A percentile compares a stretch with the other conserved stretches of the same genome.
These are phyloP conservation scores for Fagus sylvatica DNA, from an alignment of 306 rosid genomes.

Conservation along the genomic window DNA sequence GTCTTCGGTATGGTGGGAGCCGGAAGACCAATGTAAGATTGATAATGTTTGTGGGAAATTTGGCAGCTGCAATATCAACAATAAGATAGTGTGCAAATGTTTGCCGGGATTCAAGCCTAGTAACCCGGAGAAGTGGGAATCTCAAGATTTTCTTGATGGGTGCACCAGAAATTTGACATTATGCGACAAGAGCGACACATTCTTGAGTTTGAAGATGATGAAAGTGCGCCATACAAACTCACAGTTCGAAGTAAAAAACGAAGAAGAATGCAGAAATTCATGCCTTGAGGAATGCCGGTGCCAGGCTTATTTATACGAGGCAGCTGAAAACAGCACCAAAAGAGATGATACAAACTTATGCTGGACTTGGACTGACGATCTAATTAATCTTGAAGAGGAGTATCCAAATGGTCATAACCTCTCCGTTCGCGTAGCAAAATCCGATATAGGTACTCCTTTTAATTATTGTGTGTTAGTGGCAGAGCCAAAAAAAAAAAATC, in stretches of 20 bases:
- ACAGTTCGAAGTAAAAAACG: rapidly evolving
- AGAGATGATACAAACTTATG: not conserved
- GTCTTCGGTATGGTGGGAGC: not conserved
- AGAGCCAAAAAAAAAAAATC: no score
- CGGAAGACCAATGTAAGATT: constrained; percentile 16
- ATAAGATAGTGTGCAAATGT: constrained; percentile 24
- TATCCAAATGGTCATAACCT: not conserved
- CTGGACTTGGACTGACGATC: constrained; percentile 19
- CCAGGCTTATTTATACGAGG: constrained; percentile 30
- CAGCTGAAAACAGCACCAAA: not conserved
- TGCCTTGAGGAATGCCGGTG: not conserved
- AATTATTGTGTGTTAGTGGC: no score
- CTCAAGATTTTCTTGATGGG: constrained; percentile 8
- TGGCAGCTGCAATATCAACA: constrained; percentile 21
- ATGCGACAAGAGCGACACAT: not conserved
- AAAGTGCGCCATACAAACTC: not conserved
- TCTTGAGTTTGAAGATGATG: constrained; percentile 23
- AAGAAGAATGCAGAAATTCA: not conserved
- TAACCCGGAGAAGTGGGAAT: not conserved
- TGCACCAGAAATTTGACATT: constrained; percentile 15
- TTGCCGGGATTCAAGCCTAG: constrained; percentile 38
- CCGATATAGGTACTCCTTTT: constrained; percentile 22
- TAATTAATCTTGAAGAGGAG: constrained; percentile 29
- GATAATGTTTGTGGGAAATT: constrained; percentile 35
- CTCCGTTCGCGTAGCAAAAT: constrained; percentile 6